phyloP scores from a whole-genome alignment of 2,329 filamentous ascomycete species.

The Penicillium nordicum region DNA sequence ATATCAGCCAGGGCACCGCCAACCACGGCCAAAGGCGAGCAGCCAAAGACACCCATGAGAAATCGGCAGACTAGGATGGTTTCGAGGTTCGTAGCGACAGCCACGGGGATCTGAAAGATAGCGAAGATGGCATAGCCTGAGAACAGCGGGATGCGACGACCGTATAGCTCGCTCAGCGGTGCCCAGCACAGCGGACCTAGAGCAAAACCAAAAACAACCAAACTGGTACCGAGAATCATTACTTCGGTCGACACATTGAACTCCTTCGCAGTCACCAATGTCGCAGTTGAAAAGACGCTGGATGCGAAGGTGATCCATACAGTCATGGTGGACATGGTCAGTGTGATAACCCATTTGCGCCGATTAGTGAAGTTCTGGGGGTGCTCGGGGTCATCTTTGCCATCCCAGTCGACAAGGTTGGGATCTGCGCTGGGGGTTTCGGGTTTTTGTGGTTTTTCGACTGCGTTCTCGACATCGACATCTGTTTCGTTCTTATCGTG shows the following conservation, averaged over 20 bases:
- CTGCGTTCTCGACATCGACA: constrained; percentile 2
- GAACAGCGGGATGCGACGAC: constrained; percentile 48
- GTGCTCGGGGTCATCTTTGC: constrained; percentile 29
- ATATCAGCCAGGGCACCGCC: constrained; percentile 51
- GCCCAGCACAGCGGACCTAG: constrained; percentile 42
- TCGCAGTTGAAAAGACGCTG: constrained; percentile 47
- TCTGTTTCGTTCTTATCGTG: constrained; percentile 9
- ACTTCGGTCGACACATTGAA: constrained; percentile 49
- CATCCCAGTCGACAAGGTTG: constrained; percentile 32
- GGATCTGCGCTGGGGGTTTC: constrained; percentile 22
- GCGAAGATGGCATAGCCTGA: constrained; percentile 47
- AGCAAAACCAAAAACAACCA: constrained; percentile 48
- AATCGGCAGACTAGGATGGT: constrained; percentile 55
- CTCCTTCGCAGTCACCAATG: constrained; percentile 37
- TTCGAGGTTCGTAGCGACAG: constrained; percentile 49
- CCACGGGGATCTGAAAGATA: constrained; percentile 54
- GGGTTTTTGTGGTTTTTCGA: background rate
- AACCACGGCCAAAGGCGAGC: constrained; percentile 50
- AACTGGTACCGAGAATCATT: constrained; percentile 49
- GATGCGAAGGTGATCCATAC: constrained; percentile 49
- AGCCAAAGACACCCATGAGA: constrained; percentile 50
- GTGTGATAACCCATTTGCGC: constrained; percentile 44
- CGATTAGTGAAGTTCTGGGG: constrained; percentile 26
- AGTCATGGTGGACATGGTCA: constrained; percentile 42
- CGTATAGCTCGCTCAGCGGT: constrained; percentile 47